These are phyloP conservation scores for Colletotrichum tanaceti DNA, from an alignment of 2,329 filamentous ascomycete species.

Conservation along the genomic window DNA sequence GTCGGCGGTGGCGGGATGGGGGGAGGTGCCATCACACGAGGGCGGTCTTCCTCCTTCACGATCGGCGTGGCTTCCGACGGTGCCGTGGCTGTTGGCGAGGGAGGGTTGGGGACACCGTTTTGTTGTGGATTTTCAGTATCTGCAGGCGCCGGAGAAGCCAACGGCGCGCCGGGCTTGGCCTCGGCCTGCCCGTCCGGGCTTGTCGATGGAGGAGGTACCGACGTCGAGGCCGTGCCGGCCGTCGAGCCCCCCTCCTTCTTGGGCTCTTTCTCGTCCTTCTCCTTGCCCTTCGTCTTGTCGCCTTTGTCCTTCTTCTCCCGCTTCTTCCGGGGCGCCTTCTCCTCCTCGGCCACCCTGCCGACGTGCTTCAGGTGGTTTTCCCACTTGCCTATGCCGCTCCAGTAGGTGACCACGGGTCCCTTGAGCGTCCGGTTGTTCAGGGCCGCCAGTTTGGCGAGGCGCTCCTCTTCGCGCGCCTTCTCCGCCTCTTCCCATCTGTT, in stretches of 20 bases:
- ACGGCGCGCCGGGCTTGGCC: not conserved
- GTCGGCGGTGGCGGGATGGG: constrained; percentile 33
- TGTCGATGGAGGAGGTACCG: constrained; percentile 10
- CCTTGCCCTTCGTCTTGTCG: constrained; percentile 51
- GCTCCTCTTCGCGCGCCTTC: constrained; percentile 85
- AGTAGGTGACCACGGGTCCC: constrained; percentile 90
- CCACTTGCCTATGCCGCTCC: constrained; percentile 91
- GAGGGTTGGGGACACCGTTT: constrained; percentile 7
- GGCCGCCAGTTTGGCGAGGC: constrained; percentile 84
- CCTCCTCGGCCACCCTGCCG: constrained; percentile 73
- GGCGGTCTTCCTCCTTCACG: constrained; percentile 33
- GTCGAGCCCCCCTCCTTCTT: constrained; percentile 39
- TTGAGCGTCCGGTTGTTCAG: constrained; percentile 87
- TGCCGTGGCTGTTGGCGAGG: constrained; percentile 2
- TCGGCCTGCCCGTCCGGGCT: constrained; percentile 6
- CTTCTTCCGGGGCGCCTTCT: constrained; percentile 66
- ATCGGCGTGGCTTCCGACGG: not conserved
- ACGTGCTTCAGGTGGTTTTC: constrained; percentile 78
- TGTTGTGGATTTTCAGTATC: not conserved
- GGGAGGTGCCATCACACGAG: constrained; percentile 30
- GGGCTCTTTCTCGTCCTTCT: constrained; percentile 42
- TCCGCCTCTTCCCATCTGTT: constrained; percentile 96
- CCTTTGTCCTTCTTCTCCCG: constrained; percentile 63
- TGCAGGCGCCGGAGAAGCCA: constrained; percentile 8
- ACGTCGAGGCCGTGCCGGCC: constrained; percentile 29